Base-by-base conservation (phyloP, 768 basidiomycete species). In the Termitomyces sp. region DNA sequence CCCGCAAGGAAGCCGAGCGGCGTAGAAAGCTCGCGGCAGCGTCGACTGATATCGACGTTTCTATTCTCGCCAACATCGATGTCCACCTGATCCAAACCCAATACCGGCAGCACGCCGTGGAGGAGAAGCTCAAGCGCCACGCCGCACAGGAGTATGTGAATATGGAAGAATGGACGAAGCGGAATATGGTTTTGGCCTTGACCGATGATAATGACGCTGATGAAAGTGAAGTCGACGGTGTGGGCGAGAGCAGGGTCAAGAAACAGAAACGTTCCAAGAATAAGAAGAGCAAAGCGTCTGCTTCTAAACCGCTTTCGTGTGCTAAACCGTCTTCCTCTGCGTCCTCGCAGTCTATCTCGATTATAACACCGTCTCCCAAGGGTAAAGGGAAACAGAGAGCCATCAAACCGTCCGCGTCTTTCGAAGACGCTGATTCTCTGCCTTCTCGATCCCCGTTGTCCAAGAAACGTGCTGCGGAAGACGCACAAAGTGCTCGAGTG, bases 51-150 rank as follows among this genome's bases (percentile, higher is more conserved):
- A 74, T 84, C 56, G 74, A 75, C 51, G 73, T 84, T 56, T 67
- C 70, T 0, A 64, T 80, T 14, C 73, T 75, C 64, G 55, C 66
- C 0, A 72, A 76, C 3, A 65, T 72, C 5, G 75, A 81, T 54
- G 71, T 78, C 5, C 70, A 81, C 56, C 77, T 79, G 56, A 74
- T 71, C 1, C 65, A 70, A 43, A 83, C 81, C 0, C 70, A 69
- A 16, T 70, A 79, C 2, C 73, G 74, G 30, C 66, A 66, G 3
- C 79, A 82, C 60, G 81, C 75, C 0, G 78, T 72, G 52, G 66
- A 74, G 0, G 79, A 82, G 52, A 84, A 83, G 60, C 63, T 72
- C 11, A 64, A 38, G n/a, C 13, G 16, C 33, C 48, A 51, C 41
- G 33, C 24, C 5, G 11, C 46, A 16, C 20, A 30, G 41, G 30